Evolutionary conservation across 2,329 filamentous ascomycete genomes (phyloP), one percentile per base, ranked within the genome.

Genomic region (Clonostachys rhizophaga): DNA sequence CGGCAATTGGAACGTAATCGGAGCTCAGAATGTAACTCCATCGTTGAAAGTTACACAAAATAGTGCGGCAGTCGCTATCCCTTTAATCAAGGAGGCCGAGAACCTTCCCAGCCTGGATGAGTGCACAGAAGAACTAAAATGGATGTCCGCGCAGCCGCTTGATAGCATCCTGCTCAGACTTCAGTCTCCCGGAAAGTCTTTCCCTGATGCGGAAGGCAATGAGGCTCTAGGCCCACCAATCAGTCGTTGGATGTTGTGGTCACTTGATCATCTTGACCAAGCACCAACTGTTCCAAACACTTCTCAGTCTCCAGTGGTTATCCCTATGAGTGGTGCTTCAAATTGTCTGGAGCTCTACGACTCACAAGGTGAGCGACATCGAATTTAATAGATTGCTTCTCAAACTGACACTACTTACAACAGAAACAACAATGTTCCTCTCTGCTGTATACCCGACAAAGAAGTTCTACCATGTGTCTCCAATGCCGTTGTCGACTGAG

Each of bases 211-310:
- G 8, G 24, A 30, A 30, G 24, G 24, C 24, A 30, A 30, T 10
- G 24, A 30, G 10, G 24, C 24, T 30, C 9, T 10, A 30, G 24
- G 24, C 24, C 24, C 24, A 30, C 24, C 24, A 30, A 30, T 30
- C 24, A 30, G 24, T 30, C 24, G 24, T 30, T 84, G 81, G 81
- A 76, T 89, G 66, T 67, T 84, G 34, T 81, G 76, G 30, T 73
- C 73, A 2, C 63, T 87, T 45, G 71, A 74, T 50, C 68, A 66
- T 52, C 67, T 72, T 55, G 71, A 69, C 36, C 68, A 70, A 34
- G 53, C 24, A 30, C 24, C 24, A 30, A 30, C 24, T 30, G 9
- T 30, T 30, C 24, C 24, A 30, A 30, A 30, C 24, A 30, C 24
- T 10, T 30, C 24, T 10, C 24, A 30, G 24, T 30, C 24, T 10